Evolutionary conservation across 2,329 filamentous ascomycete species (phyloP).

Genomic region (Epichloe gansuensis): DNA sequence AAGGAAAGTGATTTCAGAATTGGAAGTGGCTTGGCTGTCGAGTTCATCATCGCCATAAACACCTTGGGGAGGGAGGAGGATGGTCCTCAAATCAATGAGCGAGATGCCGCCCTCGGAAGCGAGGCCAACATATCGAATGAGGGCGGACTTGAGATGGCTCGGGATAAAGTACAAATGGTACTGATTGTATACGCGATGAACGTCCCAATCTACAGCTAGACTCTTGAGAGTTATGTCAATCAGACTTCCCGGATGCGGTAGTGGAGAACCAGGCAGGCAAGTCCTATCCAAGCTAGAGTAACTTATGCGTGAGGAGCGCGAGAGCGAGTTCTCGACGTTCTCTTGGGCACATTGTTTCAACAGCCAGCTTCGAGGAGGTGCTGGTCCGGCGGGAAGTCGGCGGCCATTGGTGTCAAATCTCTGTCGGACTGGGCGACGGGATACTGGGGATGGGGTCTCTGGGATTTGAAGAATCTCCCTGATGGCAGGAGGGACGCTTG

Average conservation of each 20-base stretch:
- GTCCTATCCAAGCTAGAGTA: constrained; percentile 9
- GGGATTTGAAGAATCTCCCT: constrained; percentile 46
- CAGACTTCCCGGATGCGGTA: constrained; percentile 34
- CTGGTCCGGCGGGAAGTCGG: constrained; percentile 43
- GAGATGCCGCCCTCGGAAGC: constrained; percentile 34
- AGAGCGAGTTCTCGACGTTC: constrained; percentile 6
- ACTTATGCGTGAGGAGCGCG: constrained; percentile 12
- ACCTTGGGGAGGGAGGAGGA: constrained; percentile 26
- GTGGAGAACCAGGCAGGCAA: constrained; percentile 32
- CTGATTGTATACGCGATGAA: constrained; percentile 41
- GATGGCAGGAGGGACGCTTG: constrained; percentile 47
- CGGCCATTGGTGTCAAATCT: constrained; percentile 34
- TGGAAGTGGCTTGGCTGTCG: constrained; percentile 12
- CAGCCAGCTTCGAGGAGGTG: constrained; percentile 45
- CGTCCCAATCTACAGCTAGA: constrained; percentile 41
- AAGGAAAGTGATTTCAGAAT: constrained; percentile 32
- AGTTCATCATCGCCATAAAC: constrained; percentile 15
- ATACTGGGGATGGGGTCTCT: constrained; percentile 39
- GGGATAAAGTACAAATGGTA: constrained; percentile 45
- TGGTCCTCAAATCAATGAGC: constrained; percentile 33
- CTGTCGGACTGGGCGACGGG: constrained; percentile 29
- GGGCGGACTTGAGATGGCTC: constrained; percentile 35
- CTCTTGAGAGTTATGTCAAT: constrained; percentile 36
- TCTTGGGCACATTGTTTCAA: constrained; percentile 14
- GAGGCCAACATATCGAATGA: constrained; percentile 38